Base-by-base conservation (phyloP, 106 monocot species). In the Allium fistulosum region DNA sequence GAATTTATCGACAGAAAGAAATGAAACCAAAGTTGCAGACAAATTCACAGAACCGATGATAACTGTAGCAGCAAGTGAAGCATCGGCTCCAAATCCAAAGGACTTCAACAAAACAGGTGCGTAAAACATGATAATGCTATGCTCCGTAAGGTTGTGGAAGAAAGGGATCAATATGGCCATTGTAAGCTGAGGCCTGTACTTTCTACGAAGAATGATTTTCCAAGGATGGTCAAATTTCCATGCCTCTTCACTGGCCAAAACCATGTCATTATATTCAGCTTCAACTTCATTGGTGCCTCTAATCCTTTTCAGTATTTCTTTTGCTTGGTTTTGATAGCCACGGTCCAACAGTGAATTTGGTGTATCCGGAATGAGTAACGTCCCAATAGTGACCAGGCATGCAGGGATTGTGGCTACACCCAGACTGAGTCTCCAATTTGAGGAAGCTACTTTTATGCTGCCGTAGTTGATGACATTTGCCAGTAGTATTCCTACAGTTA, bases 121-220 rank as follows among this genome's bases (percentile, higher is more conserved):
- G 62, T 87, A 87, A 68, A 87, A 87, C 87, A 83, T 87, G 74
- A 82, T 80, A 10, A 87, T 77, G 51, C 80, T 87, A 71, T 77
- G 80, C 4, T 80, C 82, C 13, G 82, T 82, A 61, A 87, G 48
- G 65, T 82, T 77, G 59, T 87, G 87, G 74, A 87, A 87, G 74
- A 82, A 82, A 37, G 87, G 82, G 71, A 87, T 82, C 27, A 71
- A 16, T 16, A 87, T 28, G 61, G 82, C 69, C 82, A 87, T 80
- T 0, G 61, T 62, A 46, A 87, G 79, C 63, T 79, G 82, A 0
- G 85, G 68, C 7, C 81, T 58, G 72, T 86, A 76, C 62, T 79
- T 76, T 53, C 70, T 63, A 58, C 76, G 27, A 17, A 74, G 10
- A 66, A 86, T 79, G 78, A 82, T 82, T 14, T 46, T 48, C 86